Percentiles rank a stretch among this genome's conserved stretches.
These are phyloP conservation scores for Sugiyamaella qingdaonensis DNA, from an alignment of 805 yeast genomes.

Conservation along the genomic window DNA sequence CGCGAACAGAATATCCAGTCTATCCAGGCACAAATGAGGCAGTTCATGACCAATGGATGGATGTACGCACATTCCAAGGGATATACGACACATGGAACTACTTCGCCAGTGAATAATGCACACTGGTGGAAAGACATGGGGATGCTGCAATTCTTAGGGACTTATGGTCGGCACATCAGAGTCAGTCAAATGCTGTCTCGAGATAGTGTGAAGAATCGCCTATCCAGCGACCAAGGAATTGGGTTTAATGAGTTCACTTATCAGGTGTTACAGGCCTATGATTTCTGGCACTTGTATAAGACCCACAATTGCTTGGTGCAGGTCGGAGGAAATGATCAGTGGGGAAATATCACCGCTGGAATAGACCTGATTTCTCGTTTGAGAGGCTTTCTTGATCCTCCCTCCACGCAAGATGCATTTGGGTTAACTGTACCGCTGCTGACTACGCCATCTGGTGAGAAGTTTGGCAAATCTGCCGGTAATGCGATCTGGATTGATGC, in stretches of 20 bases:
- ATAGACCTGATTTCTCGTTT: constrained; percentile 75
- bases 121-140: constrained; percentile 82
- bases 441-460: constrained; percentile 84
- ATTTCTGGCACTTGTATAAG: constrained; percentile 75
- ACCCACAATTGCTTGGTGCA: constrained; percentile 62
- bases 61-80: constrained; percentile 55
- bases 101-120: constrained; percentile 58
- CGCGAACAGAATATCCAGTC: constrained; percentile 53
- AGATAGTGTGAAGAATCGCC: constrained; percentile 76
- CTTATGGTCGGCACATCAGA: constrained; percentile 73
- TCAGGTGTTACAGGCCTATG: constrained; percentile 90
- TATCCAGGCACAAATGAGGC: constrained; percentile 58
- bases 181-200: constrained; percentile 84
- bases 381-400: constrained; percentile 14
- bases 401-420: constrained; percentile 32
- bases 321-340: constrained; percentile 94
- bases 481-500: constrained; percentile 88
- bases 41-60: constrained; percentile 59
- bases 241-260: constrained; percentile 94
- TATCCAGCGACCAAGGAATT: constrained; percentile 65
- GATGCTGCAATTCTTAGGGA: constrained; percentile 72
- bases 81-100: constrained; percentile 28
- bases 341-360: constrained; percentile 98
- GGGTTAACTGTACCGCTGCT: constrained; percentile 89
- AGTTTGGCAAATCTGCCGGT: constrained; percentile 96